Evolutionary conservation across 75 land plant genomes (phyloP), one percentile per base, ranked within the genome.

Genomic region (Selaginella tamariscina): DNA sequence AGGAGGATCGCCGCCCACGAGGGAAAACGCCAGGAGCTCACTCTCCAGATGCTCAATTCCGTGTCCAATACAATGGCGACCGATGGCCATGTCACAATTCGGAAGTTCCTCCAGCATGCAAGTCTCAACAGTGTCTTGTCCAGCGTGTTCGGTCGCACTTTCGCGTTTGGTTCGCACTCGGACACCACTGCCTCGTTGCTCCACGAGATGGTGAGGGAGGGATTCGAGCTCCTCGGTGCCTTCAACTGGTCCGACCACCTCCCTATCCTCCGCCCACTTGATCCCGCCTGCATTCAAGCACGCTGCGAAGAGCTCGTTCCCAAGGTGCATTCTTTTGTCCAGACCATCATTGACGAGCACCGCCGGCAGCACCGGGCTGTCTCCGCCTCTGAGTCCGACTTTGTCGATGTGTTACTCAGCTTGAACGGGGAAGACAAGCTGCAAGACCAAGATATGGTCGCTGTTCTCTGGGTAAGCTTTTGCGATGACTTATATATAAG

Each of bases 1-100:
- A 62, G 18, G 73, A 79, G 39, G 24, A 63, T 59, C 62, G 21
- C 62, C 26, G 62, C 62, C 62, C 62, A 59, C 23, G 62, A 59
- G 62, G 18, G n/a, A 5, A 8, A 23, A 9, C 62, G 62, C 23
- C 62, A 59, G 26, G 9, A 9, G n/a, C 62, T 9, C 24, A 59
- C 62, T 21, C 9, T 2, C 18, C 18, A 8, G 62, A 21, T 59
- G 62, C 8, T 59, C 26, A n/a, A 23, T 23, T 2, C 23, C 23
- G 21, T 59, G n/a, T 2, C 62, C 62, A 59, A 9, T n/a, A 23
- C 62, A 5, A 23, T 21, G 8, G 26, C n/a, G 18, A 59, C 8
- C 8, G 26, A 59, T 59, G 21, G 21, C 9, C 5, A 5, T 9
- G 62, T 59, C 26, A 9, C 9, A n/a, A 59, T 59, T 26, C 62